A percentile compares a stretch with the other conserved stretches of the same genome.
Conservation (phyloP, 306 rosid species). For the Biancaea sappan region DNA sequence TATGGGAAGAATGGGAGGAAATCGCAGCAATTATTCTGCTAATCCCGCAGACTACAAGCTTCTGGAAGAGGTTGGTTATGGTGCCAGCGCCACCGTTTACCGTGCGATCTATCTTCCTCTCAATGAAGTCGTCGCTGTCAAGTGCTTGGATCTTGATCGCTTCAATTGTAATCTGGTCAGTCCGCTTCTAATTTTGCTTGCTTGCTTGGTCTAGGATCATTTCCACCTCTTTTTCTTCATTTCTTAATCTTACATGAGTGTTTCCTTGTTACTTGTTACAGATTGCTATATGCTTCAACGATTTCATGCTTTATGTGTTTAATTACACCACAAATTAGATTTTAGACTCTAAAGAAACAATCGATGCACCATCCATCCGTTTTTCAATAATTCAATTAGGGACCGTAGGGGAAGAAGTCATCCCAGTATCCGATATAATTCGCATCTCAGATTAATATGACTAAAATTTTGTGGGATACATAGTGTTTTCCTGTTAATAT, state of each 20-base stretch:
- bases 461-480: not conserved
- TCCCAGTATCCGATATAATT: not conserved
- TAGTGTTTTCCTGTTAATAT: not conserved
- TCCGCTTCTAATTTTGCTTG: not conserved
- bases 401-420: not conserved
- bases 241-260: not conserved
- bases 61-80: slow-evolving; percentile 95
- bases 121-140: slow-evolving; percentile 85
- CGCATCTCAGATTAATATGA: slow-evolving; percentile 1
- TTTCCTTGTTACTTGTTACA: not conserved
- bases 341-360: not conserved
- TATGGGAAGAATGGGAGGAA: slow-evolving; percentile 61
- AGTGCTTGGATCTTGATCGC: slow-evolving; percentile 99
- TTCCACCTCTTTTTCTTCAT: not conserved
- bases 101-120: slow-evolving; percentile 82
- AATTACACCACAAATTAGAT: not conserved
- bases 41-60: slow-evolving; percentile 75
- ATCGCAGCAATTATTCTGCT: slow-evolving; percentile 57
- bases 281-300: not conserved
- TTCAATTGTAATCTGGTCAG: slow-evolving; percentile 81
- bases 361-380: not conserved
- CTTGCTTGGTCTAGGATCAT: not conserved
- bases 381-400: not conserved
- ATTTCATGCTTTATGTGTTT: not conserved
- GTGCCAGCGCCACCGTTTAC: slow-evolving; percentile 93